Conservation (phyloP, 2,329 filamentous ascomycete species). For the Tolypocladium tundrense region DNA sequence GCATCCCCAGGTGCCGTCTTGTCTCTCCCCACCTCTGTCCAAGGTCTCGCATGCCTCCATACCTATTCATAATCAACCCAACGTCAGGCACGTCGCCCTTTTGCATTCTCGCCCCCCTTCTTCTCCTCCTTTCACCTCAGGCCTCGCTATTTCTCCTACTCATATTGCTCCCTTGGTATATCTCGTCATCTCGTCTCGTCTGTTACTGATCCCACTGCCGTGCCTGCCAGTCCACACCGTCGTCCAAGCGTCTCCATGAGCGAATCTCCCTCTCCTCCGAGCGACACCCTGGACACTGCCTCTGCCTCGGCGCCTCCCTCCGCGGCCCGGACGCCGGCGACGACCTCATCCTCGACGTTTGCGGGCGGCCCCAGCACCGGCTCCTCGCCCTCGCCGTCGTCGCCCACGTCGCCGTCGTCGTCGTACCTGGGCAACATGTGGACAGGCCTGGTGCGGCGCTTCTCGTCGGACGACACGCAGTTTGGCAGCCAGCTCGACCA, state of each 20-base stretch:
- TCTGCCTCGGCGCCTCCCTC: background rate
- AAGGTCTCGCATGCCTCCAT: background rate
- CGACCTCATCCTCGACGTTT: background rate
- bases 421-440: slow-evolving; percentile 29
- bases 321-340: background rate
- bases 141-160: background rate
- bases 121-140: background rate
- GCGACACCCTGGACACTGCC: background rate
- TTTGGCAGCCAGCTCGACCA: slow-evolving; percentile 18
- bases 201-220: background rate
- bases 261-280: background rate
- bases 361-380: background rate
- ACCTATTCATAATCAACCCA: background rate
- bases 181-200: background rate
- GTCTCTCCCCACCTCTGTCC: background rate
- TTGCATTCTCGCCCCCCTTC: background rate
- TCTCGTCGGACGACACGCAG: slow-evolving; percentile 39
- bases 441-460: slow-evolving; percentile 58
- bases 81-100: background rate
- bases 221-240: background rate
- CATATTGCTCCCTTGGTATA: background rate
- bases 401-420: background rate
- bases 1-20: background rate
- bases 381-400: background rate
- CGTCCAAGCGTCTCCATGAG: background rate